Percentiles rank a stretch among this genome's conserved stretches.
Evolutionary conservation across 2,329 filamentous ascomycete species (phyloP).

Genomic region (Corniculantispora saksenae): DNA sequence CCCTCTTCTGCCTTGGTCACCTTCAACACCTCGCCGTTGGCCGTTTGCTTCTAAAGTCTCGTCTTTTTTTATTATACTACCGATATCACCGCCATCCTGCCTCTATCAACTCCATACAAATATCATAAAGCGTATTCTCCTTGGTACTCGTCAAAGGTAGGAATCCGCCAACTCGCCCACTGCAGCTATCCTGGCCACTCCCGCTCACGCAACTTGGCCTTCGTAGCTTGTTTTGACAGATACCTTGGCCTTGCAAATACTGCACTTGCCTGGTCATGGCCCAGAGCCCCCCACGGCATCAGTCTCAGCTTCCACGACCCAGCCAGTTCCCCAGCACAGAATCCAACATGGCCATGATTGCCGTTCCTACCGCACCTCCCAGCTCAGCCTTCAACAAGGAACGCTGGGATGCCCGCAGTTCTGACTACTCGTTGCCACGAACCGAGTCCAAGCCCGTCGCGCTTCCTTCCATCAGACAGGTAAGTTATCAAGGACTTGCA

Average conservation of each 20-base stretch:
- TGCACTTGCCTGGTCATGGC: conserved; percentile 35
- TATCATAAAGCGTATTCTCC: neutral
- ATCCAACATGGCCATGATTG: conserved; percentile 52
- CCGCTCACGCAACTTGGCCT: neutral
- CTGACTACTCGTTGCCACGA: conserved; percentile 37
- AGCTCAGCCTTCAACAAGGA: conserved; percentile 43
- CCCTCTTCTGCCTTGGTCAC: neutral
- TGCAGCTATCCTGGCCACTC: neutral
- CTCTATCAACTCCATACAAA: neutral
- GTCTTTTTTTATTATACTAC: neutral
- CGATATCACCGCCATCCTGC: neutral
- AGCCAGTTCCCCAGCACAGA: conserved; percentile 27
- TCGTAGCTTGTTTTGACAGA: conserved; percentile 2
- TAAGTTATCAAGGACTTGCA: conserved; percentile 28
- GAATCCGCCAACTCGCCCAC: neutral
- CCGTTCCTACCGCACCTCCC: conserved; percentile 46
- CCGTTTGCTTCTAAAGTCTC: neutral
- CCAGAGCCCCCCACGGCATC: conserved; percentile 39
- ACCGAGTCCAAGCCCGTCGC: conserved; percentile 43
- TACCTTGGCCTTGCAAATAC: neutral
- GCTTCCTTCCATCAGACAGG: conserved; percentile 56
- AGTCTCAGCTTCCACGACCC: conserved; percentile 30
- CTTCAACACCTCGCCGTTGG: neutral
- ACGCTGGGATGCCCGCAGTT: conserved; percentile 39
- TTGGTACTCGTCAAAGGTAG: conserved; percentile 5